A percentile compares a stretch with the other conserved stretches of the same genome.
Evolutionary conservation across 1,284 basidiomycete genomes (phyloP).

Genomic region (Sutorius eximius): DNA sequence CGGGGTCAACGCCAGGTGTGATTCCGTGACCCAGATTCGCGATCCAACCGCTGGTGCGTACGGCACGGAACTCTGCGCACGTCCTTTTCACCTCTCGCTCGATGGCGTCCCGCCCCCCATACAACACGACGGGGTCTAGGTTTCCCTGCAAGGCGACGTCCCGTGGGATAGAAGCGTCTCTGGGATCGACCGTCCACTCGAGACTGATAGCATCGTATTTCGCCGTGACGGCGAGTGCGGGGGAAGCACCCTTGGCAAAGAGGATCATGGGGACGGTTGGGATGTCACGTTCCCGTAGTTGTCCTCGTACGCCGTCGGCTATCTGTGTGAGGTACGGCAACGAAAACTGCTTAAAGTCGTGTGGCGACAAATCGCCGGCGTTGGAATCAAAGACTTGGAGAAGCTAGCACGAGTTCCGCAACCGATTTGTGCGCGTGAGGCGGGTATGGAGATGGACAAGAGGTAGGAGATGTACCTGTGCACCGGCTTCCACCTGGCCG

Average conservation of each 20-base stretch:
- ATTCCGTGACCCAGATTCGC: constrained; percentile 98
- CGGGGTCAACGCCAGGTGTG: constrained; percentile 92
- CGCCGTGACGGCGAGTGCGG: constrained; percentile 57
- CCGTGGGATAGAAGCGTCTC: constrained; percentile 38
- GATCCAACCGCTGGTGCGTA: constrained; percentile 77
- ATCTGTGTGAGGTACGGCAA: constrained; percentile 68
- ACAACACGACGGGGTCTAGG: constrained; percentile 87
- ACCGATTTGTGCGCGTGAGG: neutral
- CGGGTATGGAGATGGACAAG: neutral
- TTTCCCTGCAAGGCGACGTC: constrained; percentile 90
- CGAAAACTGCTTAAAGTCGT: constrained; percentile 81
- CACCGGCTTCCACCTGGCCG: constrained; percentile 89
- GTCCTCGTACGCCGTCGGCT: constrained; percentile 58
- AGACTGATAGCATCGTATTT: constrained; percentile 88
- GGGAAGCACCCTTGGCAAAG: constrained; percentile 92
- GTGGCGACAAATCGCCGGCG: constrained; percentile 85
- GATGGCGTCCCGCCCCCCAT: constrained; percentile 87
- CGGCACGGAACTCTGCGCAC: constrained; percentile 70
- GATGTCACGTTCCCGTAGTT: constrained; percentile 55
- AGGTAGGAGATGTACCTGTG: constrained; percentile 62
- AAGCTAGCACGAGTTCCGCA: constrained; percentile 50
- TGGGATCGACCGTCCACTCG: constrained; percentile 85
- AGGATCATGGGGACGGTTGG: constrained; percentile 78
- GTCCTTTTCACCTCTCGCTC: constrained; percentile 85
- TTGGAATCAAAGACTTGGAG: constrained; percentile 96